phyloP scores from a whole-genome alignment of 2,329 filamentous ascomycete species.

The Trematosphaeria pertusa region DNA sequence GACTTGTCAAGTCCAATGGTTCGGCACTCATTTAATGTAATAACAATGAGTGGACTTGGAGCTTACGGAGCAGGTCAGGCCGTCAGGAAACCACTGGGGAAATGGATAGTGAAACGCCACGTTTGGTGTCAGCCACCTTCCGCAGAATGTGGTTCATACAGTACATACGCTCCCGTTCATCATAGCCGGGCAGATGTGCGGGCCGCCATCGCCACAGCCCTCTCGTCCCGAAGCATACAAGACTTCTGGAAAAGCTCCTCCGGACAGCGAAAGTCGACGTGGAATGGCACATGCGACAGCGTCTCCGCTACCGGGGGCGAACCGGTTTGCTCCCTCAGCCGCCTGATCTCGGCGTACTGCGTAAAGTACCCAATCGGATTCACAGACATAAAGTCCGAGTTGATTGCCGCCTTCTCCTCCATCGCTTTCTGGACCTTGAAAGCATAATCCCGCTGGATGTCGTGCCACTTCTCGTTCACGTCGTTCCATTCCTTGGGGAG shows the following conservation, averaged over 20 bases:
- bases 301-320: conserved; percentile 21
- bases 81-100: too few relatives aligned
- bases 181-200: conserved; percentile 3
- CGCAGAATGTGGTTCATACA: not conserved
- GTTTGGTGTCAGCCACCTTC: too few relatives aligned
- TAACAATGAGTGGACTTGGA: too few relatives aligned
- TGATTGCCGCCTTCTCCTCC: conserved; percentile 21
- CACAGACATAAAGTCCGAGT: conserved; percentile 16
- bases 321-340: conserved; percentile 15
- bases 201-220: conserved; percentile 6
- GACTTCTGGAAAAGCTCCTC: conserved; percentile 29
- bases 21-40: too few relatives aligned
- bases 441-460: conserved; percentile 29
- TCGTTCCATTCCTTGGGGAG: conserved; percentile 24
- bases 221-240: conserved; percentile 7
- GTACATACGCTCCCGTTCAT: not conserved
- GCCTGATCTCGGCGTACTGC: conserved; percentile 26
- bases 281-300: conserved; percentile 32
- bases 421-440: conserved; percentile 28
- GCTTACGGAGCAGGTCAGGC: too few relatives aligned
- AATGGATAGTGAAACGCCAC: too few relatives aligned
- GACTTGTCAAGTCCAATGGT: too few relatives aligned
- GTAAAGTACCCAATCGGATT: conserved; percentile 33
- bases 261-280: conserved; percentile 38
- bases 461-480: conserved; percentile 23